Evolutionary conservation across 2,329 filamentous ascomycete species (phyloP), one percentile per base, ranked within the genome.

Genomic region (Calonectria multiphialidica): DNA sequence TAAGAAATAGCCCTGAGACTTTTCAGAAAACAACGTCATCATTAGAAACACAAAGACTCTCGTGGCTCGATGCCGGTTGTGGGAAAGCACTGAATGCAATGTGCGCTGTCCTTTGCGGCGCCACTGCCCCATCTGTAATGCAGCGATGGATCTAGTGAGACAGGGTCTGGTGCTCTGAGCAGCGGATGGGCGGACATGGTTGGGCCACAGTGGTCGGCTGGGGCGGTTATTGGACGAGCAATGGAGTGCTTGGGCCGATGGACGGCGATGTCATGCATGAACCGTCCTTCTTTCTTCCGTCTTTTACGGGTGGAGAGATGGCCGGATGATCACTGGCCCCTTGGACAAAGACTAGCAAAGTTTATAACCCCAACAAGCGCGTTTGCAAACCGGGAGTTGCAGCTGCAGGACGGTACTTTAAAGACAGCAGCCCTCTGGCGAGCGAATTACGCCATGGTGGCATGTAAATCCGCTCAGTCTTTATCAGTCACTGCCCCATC

Each of bases 1-100:
- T 62, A 98, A 98, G 86, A 91, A 89, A 78, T 87, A 77, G 57
- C 5, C 37, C 18, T 73, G 44, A 2, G 23, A 25, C n/a, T n/a
- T 49, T 50, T 49, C 23, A 61, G 40, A 55, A 4, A 69, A 67
- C 62, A 47, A 55, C 59, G 35, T 50, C 35, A 25, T 68, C 50
- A 8, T 12, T 35, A 16, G 21, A 64, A 61, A 62, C 33, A 64
- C 25, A 42, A 25, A 50, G 59, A 30, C 35, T 13, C 15, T 49
- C 13, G 25, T 10, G 3, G 35, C 28, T 65, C 40, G 66, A 69
- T 59, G 21, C 66, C 28, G 18, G 55, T 63, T 59, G 57, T n/a
- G 40, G 65, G 64, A 71, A 62, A 68, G 44, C 47, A 37, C 50
- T 49, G 40, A 33, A 71, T 71, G 69, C 64, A 71, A 62, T 64